Evolutionary conservation across 495 filamentous ascomycete genomes (phyloP).

Genomic region (Glonium stellatum): DNA sequence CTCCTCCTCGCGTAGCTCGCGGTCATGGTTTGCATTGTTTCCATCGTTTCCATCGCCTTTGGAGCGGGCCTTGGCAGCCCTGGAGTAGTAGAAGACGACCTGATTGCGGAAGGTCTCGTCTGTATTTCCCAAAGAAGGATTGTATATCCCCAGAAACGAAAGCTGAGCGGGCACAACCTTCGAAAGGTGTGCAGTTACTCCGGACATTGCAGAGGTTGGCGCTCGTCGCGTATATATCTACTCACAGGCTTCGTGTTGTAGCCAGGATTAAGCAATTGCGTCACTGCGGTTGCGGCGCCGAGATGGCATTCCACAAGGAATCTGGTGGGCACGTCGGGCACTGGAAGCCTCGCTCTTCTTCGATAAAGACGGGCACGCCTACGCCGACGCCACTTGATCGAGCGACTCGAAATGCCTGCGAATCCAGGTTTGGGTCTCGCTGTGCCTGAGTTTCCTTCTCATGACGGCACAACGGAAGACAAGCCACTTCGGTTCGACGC

Average conservation of each 20-base stretch:
- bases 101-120: conserved; percentile 87
- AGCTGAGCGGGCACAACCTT: conserved; percentile 69
- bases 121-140: conserved; percentile 76
- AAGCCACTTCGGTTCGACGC: neutral
- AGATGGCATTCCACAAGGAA: too few relatives aligned
- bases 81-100: conserved; percentile 84
- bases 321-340: too few relatives aligned
- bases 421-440: neutral
- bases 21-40: conserved; percentile 12
- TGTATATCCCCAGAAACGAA: conserved; percentile 87
- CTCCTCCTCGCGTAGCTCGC: conserved; percentile 50
- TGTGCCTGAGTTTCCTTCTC: neutral
- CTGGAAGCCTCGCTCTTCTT: too few relatives aligned
- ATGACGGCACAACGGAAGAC: neutral
- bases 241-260: neutral
- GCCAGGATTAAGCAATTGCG: neutral
- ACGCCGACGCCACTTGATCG: neutral
- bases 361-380: too few relatives aligned
- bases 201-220: neutral
- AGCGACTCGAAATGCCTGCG: neutral
- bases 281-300: neutral
- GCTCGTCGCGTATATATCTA: neutral
- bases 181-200: conserved; percentile 17
- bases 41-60: conserved; percentile 17
- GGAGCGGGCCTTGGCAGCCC: conserved; percentile 39